Evolutionary conservation across 805 yeast genomes (phyloP).

Genomic region (Wickerhamomyces strasburgensis): DNA sequence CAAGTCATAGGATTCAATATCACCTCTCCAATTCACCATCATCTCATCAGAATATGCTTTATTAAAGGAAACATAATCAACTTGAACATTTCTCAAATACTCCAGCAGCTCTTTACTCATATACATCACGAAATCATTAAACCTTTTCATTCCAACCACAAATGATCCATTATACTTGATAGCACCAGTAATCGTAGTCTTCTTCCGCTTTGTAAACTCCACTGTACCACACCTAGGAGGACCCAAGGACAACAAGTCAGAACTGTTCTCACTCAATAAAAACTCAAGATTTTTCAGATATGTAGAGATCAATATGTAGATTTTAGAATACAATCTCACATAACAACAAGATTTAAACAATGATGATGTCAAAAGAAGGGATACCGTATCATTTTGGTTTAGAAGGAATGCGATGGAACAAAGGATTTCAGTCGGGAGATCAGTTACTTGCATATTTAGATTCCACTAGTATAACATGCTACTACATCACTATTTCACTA

Average conservation of each 20-base stretch:
- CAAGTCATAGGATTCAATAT: no score
- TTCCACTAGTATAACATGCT: no score
- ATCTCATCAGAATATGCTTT: neutral
- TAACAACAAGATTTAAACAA: neutral
- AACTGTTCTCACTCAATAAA: neutral
- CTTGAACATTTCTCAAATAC: neutral
- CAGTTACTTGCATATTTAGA: neutral
- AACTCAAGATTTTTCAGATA: neutral
- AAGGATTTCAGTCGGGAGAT: neutral
- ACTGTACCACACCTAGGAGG: no score
- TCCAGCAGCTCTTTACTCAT: neutral
- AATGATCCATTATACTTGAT: neutral
- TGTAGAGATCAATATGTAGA: neutral
- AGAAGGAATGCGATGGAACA: neutral
- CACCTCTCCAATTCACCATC: neutral
- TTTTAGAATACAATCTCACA: neutral
- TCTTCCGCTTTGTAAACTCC: no score
- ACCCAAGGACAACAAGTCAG: no score
- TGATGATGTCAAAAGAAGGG: neutral
- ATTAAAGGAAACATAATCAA: neutral
- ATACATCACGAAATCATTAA: neutral
- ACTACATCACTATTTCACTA: no score
- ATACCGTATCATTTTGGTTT: neutral
- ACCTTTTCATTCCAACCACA: neutral
- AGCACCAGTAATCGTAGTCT: no score